phyloP scores from a whole-genome alignment of 1,139 yeast genomes.

The Kodamaea derodonti region DNA sequence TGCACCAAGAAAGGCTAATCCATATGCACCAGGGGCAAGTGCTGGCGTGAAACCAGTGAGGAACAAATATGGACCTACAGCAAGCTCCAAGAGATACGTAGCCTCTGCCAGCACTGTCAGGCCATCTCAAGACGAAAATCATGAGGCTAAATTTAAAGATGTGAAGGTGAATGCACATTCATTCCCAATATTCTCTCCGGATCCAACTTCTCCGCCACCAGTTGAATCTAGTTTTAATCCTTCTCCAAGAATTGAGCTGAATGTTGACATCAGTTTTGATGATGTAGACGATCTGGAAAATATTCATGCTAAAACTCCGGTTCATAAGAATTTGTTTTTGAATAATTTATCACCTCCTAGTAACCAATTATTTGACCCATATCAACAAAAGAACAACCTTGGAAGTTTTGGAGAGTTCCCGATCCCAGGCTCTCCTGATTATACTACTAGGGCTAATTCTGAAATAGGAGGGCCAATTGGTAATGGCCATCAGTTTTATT shows the following conservation, averaged over 20 bases:
- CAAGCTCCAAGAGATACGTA: constrained; percentile 12
- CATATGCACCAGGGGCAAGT: constrained; percentile 36
- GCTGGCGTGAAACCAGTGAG: constrained; percentile 5
- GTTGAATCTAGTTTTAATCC: constrained; percentile 3
- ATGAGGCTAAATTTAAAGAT: constrained; percentile 6
- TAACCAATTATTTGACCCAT: constrained; percentile 25
- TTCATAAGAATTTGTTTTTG: constrained; percentile 5
- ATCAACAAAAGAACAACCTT: constrained; percentile 18
- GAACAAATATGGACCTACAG: constrained; percentile 29
- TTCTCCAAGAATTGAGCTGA: constrained; percentile 4
- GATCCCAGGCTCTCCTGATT: constrained; percentile 47
- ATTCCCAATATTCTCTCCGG: background rate
- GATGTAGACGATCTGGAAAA: constrained; percentile 8
- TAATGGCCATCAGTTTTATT: constrained; percentile 17
- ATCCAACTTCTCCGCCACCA: constrained; percentile 2
- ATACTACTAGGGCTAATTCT: constrained; percentile 44
- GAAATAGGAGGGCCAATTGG: constrained; percentile 25
- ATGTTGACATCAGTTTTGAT: constrained; percentile 17
- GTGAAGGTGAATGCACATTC: constrained; percentile 2
- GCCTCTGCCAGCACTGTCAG: constrained; percentile 7
- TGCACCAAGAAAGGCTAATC: constrained; percentile 22
- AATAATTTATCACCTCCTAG: constrained; percentile 5
- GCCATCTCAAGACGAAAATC: constrained; percentile 2
- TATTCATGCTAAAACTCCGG: background rate
- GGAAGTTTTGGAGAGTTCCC: constrained; percentile 40